phyloP scores from a whole-genome alignment of 148 eudicot genomes.

The Rhododendron vialii region DNA sequence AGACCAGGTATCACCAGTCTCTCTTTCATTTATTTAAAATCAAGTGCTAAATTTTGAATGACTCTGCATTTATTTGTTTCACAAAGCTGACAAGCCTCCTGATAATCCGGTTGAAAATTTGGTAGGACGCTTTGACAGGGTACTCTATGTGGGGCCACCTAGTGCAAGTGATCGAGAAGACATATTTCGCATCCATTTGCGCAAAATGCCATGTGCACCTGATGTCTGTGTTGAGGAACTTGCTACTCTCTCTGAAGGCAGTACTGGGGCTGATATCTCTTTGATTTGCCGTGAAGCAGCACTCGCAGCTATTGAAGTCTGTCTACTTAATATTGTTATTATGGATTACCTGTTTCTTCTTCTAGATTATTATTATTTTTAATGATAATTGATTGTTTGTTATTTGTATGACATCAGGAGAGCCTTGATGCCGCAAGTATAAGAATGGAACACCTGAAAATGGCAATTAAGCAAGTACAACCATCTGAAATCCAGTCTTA shows the following conservation, averaged over 20 bases:
- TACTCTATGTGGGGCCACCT: conserved; percentile 87
- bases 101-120: conserved; percentile 10
- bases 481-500: conserved; percentile 69
- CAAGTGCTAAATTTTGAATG: neutral
- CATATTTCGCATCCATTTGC: conserved; percentile 71
- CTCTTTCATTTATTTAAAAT: neutral
- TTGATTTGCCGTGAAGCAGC: conserved; percentile 80
- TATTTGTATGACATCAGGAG: conserved; percentile 44
- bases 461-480: conserved; percentile 50
- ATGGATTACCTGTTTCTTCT: neutral
- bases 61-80: neutral
- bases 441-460: conserved; percentile 71
- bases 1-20: conserved; percentile 64
- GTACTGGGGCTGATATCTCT: conserved; percentile 90
- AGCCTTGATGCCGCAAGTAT: conserved; percentile 50
- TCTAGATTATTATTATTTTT: neutral
- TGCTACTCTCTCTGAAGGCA: conserved; percentile 68
- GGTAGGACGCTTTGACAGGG: conserved; percentile 86
- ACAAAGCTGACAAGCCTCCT: conserved; percentile 5
- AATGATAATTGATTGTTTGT: neutral
- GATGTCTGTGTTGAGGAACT: conserved; percentile 59
- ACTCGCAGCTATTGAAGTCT: conserved; percentile 69
- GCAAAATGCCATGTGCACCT: conserved; percentile 57
- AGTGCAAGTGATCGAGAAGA: conserved; percentile 63
- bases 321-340: conserved; percentile 4